Evolutionary conservation across 768 basidiomycete species (phyloP).

Genomic region (Coprinellus aureogranulatus): DNA sequence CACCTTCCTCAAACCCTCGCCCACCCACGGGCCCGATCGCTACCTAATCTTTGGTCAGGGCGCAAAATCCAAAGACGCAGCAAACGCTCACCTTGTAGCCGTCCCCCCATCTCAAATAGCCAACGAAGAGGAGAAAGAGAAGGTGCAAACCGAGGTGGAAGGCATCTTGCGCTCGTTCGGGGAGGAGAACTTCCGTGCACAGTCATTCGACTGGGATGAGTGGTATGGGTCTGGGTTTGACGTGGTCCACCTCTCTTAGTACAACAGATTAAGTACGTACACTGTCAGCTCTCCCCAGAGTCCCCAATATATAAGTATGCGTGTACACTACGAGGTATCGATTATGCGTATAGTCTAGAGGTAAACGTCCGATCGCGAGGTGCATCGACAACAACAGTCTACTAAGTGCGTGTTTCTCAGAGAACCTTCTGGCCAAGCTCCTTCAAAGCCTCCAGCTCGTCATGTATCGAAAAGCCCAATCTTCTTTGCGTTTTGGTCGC

Average conservation of each 20-base stretch:
- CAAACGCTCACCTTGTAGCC: conserved; percentile 48
- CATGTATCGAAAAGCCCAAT: conserved; percentile 79
- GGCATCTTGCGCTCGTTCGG: conserved; percentile 14
- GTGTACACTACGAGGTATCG: no score
- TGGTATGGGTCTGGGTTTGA: conserved; percentile 18
- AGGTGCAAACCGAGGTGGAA: conserved; percentile 4
- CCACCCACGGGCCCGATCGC: conserved; percentile 15
- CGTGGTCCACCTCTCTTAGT: conserved; percentile 12
- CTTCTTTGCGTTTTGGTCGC: conserved; percentile 87
- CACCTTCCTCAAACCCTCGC: conserved; percentile 61
- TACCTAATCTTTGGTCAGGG: conserved; percentile 69
- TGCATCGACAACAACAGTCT: no score
- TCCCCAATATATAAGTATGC: no score
- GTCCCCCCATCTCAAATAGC: not conserved
- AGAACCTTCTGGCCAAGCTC: no score
- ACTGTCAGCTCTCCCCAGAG: no score
- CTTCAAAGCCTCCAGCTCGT: conserved; percentile 44
- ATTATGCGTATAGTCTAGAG: no score
- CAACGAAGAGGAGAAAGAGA: not conserved
- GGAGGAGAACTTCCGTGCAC: conserved; percentile 14
- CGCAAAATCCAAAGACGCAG: conserved; percentile 58
- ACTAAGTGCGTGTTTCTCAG: no score
- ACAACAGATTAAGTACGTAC: not conserved
- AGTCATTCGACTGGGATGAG: conserved; percentile 15
- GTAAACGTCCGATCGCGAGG: no score